Percentiles rank a stretch among this genome's conserved stretches.
These are phyloP conservation scores for Leccinum disarticulatum DNA, from an alignment of 768 basidiomycete genomes.

Conservation along the genomic window DNA sequence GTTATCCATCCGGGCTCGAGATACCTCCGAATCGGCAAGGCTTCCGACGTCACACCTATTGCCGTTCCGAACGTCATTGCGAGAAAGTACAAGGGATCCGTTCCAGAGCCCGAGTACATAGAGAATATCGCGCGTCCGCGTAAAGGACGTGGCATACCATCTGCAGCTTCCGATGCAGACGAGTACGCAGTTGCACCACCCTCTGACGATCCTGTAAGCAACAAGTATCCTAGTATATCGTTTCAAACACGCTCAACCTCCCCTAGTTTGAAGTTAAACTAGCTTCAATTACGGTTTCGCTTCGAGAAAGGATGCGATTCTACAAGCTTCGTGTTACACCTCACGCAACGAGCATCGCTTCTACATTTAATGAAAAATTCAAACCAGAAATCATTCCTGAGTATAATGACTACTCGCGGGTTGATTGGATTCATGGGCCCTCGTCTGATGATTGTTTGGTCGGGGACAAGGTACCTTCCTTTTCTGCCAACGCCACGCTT, in stretches of 20 bases:
- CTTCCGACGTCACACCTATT: constrained; percentile 73
- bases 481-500: not conserved
- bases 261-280: constrained; percentile 75
- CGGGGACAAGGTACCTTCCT: constrained; percentile 61
- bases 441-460: constrained; percentile 52
- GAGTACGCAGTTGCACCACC: constrained; percentile 47
- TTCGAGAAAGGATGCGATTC: constrained; percentile 82
- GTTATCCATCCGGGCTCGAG: constrained; percentile 82
- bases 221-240: not conserved
- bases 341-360: constrained; percentile 67
- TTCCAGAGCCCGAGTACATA: constrained; percentile 44
- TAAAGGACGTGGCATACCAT: constrained; percentile 29
- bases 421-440: constrained; percentile 77
- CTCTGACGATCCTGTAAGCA: constrained; percentile 65
- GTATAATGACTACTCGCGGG: constrained; percentile 75
- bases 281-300: constrained; percentile 63
- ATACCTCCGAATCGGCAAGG: constrained; percentile 69
- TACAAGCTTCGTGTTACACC: constrained; percentile 78
- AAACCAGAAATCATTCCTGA: constrained; percentile 85
- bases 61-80: constrained; percentile 72
- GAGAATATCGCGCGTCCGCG: constrained; percentile 58
- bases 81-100: constrained; percentile 50
- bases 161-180: constrained; percentile 39
- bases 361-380: constrained; percentile 80
- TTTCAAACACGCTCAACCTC: constrained; percentile 2